Base-by-base conservation (phyloP, 148 eudicot genomes). In the Heliosperma pusillum region DNA sequence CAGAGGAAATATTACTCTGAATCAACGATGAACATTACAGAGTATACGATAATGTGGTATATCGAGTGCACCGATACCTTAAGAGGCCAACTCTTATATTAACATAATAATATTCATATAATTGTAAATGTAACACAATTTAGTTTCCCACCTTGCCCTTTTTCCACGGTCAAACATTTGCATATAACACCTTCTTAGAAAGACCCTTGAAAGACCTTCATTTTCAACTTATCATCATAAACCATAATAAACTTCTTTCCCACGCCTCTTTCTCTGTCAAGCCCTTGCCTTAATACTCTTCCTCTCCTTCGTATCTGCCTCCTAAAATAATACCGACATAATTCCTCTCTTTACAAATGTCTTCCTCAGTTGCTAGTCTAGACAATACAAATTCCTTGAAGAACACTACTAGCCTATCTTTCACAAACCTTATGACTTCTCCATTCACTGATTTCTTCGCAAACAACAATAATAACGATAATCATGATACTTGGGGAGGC, bases 391-490 rank as follows among this genome's bases (percentile, higher is more conserved):
- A 61, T 61, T 76, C 82, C n/a, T 73, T 75, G 63, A 79, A 74
- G 27, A 72, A 55, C 24, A 33, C 58, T n/a, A n/a, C n/a, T 36
- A 66, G 55, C 20, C 62, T 80, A 75, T 73, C 74, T 26, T 76
- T 79, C 74, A 71, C 80, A 9, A 56, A 57, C 66, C 79, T 82
- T 75, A 85, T 84, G 87, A 71, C 82, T 26, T 82, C 94, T 42
- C 80, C 87, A 21, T 87, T 88, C 69, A 85, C 80, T 26, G 89
- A 89, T 76, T 88, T 89, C 75, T 86, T 89, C 58, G 8, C 36
- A 7, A 78, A 53, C 17, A 72, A 77, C 7, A 75, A 40, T 12
- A 76, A 70, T 19, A 62, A 2, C 22, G 60, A 74, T 59, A n/a
- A 45, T 29, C 56, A 59, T 62, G 27, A 30, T 66, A 21, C 25